Conservation (phyloP, 1,284 basidiomycete genomes). For the Leccinum subrobustum region DNA sequence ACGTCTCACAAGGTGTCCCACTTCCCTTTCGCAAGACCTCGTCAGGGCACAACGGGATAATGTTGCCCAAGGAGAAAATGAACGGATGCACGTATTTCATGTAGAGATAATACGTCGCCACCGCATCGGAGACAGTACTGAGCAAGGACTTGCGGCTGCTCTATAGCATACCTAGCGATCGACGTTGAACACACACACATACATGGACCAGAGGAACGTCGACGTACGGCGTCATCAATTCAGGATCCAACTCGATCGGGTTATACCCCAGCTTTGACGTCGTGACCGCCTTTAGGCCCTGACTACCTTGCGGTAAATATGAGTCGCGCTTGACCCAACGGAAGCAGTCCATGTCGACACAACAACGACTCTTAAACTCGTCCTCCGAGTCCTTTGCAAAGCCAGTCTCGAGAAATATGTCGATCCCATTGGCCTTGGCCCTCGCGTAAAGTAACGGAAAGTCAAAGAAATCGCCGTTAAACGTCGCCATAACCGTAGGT, state of each 20-base stretch:
- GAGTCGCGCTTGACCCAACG: conserved; percentile 99
- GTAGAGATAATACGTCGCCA: conserved; percentile 99
- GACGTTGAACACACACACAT: conserved; percentile 1
- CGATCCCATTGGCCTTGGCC: conserved; percentile 86
- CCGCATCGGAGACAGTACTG: conserved; percentile 99
- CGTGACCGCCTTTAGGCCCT: conserved; percentile 98
- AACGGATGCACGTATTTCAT: conserved; percentile 99
- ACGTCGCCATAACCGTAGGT: conserved; percentile 97
- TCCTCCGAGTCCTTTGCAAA: conserved; percentile 91
- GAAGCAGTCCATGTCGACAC: conserved; percentile 99
- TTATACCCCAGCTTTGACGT: conserved; percentile 97
- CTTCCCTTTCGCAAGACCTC: conserved; percentile 96
- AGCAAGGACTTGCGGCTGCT: conserved; percentile 93
- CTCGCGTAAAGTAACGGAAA: conserved; percentile 97
- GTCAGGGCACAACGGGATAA: conserved; percentile 96
- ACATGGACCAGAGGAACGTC: background rate
- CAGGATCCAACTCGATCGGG: conserved; percentile 97
- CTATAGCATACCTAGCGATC: conserved; percentile 81
- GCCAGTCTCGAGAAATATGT: conserved; percentile 95
- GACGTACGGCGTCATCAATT: conserved; percentile 96
- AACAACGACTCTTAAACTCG: conserved; percentile 93
- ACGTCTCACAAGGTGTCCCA: conserved; percentile 95
- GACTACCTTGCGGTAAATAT: conserved; percentile 98
- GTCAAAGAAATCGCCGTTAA: conserved; percentile 99
- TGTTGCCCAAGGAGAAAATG: conserved; percentile 99